phyloP scores from a whole-genome alignment of 495 filamentous ascomycete genomes.

The Penicillium mononematosum region DNA sequence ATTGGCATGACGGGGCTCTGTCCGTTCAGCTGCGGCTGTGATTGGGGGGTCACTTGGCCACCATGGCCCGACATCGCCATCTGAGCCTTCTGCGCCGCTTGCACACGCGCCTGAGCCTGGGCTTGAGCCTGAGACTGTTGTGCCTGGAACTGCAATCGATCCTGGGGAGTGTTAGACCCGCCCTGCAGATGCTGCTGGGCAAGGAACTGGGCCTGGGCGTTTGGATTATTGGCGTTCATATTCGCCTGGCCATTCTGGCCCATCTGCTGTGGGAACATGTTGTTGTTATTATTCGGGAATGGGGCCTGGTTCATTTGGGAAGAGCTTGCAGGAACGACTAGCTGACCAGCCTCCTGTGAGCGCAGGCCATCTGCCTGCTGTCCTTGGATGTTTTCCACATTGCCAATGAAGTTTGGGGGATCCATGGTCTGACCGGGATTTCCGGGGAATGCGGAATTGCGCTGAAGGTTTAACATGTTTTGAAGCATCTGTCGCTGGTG shows the following conservation, averaged over 20 bases:
- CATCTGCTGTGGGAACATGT: constrained; percentile 41
- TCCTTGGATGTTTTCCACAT: constrained; percentile 55
- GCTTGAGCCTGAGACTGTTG: constrained; percentile 31
- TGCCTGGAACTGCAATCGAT: constrained; percentile 39
- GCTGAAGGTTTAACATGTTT: constrained; percentile 47
- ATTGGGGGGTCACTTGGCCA: constrained; percentile 35
- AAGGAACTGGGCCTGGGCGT: constrained; percentile 36
- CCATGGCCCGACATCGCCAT: constrained; percentile 43
- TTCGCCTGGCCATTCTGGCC: constrained; percentile 40
- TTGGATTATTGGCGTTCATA: constrained; percentile 38
- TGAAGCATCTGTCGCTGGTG: constrained; percentile 45
- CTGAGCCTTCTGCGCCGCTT: constrained; percentile 51
- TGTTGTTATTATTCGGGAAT: constrained; percentile 32
- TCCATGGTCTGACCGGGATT: constrained; percentile 44
- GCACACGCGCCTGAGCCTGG: constrained; percentile 43
- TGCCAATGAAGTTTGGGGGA: constrained; percentile 48
- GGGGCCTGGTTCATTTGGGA: constrained; percentile 46
- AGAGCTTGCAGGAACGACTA: constrained; percentile 65
- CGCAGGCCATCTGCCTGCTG: constrained; percentile 63
- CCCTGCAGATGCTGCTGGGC: constrained; percentile 42
- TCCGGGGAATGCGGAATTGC: constrained; percentile 38
- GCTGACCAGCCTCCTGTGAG: constrained; percentile 62
- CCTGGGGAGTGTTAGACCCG: constrained; percentile 39
- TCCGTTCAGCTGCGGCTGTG: constrained; percentile 44
- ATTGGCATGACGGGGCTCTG: constrained; percentile 59